Evolutionary conservation across 2,329 filamentous ascomycete species (phyloP).

Genomic region (Colletotrichum sp.): DNA sequence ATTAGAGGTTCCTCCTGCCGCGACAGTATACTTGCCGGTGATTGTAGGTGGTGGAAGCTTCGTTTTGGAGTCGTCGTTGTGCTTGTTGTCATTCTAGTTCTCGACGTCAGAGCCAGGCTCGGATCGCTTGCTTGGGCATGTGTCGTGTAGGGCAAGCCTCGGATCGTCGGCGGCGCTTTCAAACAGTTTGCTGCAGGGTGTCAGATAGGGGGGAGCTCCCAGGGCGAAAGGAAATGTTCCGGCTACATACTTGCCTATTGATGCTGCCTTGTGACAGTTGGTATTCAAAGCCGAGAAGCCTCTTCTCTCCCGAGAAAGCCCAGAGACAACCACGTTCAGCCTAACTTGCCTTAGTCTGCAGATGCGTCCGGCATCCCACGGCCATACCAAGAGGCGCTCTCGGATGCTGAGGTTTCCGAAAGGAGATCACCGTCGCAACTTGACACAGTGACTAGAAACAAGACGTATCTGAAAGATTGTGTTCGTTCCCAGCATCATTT

Average conservation of each 20-base stretch:
- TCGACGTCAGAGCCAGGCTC: neutral
- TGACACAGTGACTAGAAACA: neutral
- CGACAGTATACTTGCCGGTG: neutral
- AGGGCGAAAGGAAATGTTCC: neutral
- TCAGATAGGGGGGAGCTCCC: neutral
- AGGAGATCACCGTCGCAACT: neutral
- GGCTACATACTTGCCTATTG: neutral
- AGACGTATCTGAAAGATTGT: neutral
- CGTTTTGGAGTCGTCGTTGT: neutral
- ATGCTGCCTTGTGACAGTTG: neutral
- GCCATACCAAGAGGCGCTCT: neutral
- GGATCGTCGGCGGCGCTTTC: neutral
- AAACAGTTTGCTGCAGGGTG: neutral
- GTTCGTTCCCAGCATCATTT: neutral
- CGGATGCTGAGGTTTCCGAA: neutral
- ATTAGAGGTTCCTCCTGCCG: rapidly evolving
- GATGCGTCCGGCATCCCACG: neutral
- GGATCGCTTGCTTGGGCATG: neutral
- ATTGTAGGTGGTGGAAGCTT: neutral
- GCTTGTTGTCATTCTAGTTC: neutral
- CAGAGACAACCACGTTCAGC: neutral
- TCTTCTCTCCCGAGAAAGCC: neutral
- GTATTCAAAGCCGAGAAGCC: neutral
- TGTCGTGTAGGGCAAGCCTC: neutral
- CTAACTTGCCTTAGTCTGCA: neutral